phyloP scores from a whole-genome alignment of 176 grass and related monocot genomes.

The Carex pumila region DNA sequence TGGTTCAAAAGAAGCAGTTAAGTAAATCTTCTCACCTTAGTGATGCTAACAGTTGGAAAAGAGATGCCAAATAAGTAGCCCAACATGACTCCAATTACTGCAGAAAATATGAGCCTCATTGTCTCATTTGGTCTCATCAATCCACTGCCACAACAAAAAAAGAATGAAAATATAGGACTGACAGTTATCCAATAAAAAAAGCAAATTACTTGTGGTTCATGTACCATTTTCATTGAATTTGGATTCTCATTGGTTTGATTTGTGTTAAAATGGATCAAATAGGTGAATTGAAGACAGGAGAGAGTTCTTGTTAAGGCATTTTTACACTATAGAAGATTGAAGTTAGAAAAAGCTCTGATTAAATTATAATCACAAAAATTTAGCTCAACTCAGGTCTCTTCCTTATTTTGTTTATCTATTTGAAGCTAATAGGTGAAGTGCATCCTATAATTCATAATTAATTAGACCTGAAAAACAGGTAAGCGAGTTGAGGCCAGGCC shows the following conservation, averaged over 20 bases:
- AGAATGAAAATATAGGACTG: background rate
- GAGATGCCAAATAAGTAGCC: conserved; percentile 75
- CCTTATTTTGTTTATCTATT: background rate
- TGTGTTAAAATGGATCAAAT: conserved; percentile 8
- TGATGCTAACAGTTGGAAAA: conserved; percentile 55
- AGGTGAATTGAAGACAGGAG: background rate
- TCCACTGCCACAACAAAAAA: conserved; percentile 19
- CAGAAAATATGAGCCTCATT: conserved; percentile 55
- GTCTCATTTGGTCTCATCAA: conserved; percentile 49
- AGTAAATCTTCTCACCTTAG: conserved; percentile 32
- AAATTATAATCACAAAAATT: background rate
- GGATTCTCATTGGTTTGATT: background rate
- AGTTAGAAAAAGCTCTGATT: background rate
- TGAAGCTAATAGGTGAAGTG: background rate
- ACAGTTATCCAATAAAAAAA: background rate
- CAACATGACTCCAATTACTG: conserved; percentile 40
- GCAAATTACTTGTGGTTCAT: background rate
- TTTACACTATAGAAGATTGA: background rate
- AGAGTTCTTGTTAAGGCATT: background rate
- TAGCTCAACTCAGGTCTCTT: background rate
- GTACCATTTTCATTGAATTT: background rate
- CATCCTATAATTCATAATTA: background rate
- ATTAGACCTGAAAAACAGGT: background rate
- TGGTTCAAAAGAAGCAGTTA: background rate
- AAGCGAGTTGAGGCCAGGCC: background rate